Base-by-base conservation (phyloP, 495 filamentous ascomycete genomes). In the Astrothelium macrocarpum region DNA sequence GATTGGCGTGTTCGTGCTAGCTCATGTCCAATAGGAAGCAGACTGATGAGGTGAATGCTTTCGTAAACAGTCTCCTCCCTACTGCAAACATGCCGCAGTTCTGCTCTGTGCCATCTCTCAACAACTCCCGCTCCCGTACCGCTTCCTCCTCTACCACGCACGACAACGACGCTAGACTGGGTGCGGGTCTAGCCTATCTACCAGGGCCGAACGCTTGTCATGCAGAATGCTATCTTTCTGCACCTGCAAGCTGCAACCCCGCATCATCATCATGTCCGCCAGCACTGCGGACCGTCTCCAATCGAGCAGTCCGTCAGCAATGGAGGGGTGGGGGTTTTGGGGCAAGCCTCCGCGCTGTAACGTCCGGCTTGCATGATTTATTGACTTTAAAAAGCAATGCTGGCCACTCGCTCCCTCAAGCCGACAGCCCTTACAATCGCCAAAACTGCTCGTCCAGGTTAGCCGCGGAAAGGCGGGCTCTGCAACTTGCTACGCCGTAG, bases 191-290 rank as follows among this genome's bases (percentile, higher is more conserved):
- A 26, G 49, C 5, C 23, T 7, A 28, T 56, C 23, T 56, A 20
- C 23, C 49, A 9, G 49, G 25, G 25, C 25, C 25, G 10, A 2
- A 56, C 23, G 49, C 49, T 56, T 56, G 49, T 56, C 43, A 49
- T 49, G 43, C 43, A 49, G n/a, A 16, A 3, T 49, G 43, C 43
- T 49, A 49, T 49, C 43, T 49, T 56, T 56, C 49, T 56, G 49
- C 49, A 56, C 23, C 49, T 28, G 49, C 49, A 56, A 28, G 20
- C 49, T 56, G 49, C 49, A 29, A 56, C 49, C 49, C 49, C 49
- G 49, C 49, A 56, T 56, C 49, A 56, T 56, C 49, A 56, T 56
- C 1, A 18, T 56, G 49, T 12, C 25, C 20, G 49, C 49, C 49
- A 56, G 49, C 49, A 29, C 25, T 29, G 25, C 25, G 49, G 20